Base-by-base conservation (phyloP, 192 early-diverging fungal genomes). In the Umbelopsis vinacea region DNA sequence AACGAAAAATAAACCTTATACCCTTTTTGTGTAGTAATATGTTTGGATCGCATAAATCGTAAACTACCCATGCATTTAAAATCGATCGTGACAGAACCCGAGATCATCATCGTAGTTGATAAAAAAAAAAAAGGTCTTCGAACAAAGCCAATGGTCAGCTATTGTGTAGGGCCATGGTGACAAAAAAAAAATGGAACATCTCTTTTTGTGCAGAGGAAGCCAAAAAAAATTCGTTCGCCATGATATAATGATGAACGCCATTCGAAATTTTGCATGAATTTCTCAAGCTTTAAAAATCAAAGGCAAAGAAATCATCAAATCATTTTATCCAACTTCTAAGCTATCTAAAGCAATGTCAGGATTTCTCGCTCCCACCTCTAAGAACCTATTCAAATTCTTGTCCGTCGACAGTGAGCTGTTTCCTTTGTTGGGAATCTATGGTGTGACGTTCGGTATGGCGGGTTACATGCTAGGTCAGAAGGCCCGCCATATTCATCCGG, bases 381-480 rank as follows among this genome's bases (percentile, higher is more conserved):
- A 70, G 17, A 45, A 43, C n/a, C 4, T 76, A 11, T 67, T 38
- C 52, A 55, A 66, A 15, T 76, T 76, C 37, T 8, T 76, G 14
- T 50, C 75, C 0, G 53, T 72, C 11, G 75, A 76, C 52, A 69
- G 69, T 48, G 75, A 76, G 68, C 43, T 76, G 23, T 76, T 67
- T 72, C 75, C 75, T 14, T 50, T 76, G 45, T 15, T 76, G 3
- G 75, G 70, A 23, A 60, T 76, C 12, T 45, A 71, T 46, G 48
- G 33, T 3, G 47, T 45, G 29, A 72, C 45, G 6, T 68, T 50
- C 22, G 69, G 47, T 19, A 12, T 29, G 37, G 70, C 63, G 3
- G 75, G 75, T 12, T 76, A 76, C 29, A 76, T 72, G 70, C 3
- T 68, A 23, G 70, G 70, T 19, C 54, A 35, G 60, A 76, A 76